Evolutionary conservation across 2,329 filamentous ascomycete genomes (phyloP).

Genomic region (Verticillium isaacii): DNA sequence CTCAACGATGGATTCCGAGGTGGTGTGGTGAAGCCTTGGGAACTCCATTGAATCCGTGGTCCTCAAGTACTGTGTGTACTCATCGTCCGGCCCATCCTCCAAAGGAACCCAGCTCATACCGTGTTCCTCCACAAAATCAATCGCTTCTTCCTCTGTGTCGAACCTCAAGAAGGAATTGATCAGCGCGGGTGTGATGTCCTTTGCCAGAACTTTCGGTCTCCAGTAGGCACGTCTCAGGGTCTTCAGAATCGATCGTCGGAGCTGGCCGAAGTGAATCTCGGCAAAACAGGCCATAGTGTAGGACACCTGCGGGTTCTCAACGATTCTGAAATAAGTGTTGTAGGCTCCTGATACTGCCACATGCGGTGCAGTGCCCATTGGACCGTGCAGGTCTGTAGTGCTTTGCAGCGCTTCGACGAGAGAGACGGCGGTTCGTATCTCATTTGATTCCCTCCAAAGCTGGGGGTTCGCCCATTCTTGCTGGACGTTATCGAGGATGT

Average conservation of each 20-base stretch:
- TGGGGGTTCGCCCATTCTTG: constrained; percentile 49
- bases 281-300: constrained; percentile 68
- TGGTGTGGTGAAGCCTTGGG: constrained; percentile 48
- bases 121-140: constrained; percentile 58
- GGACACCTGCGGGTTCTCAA: constrained; percentile 51
- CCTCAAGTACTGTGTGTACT: constrained; percentile 33
- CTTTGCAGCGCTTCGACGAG: constrained; percentile 58
- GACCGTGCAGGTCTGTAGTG: constrained; percentile 51
- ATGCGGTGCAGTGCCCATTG: constrained; percentile 44
- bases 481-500: constrained; percentile 47
- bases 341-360: constrained; percentile 46
- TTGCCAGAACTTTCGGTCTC: constrained; percentile 51
- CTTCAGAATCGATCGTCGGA: constrained; percentile 54
- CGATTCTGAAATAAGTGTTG: constrained; percentile 54
- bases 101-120: constrained; percentile 44
- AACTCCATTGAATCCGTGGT: constrained; percentile 39
- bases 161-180: constrained; percentile 59
- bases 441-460: constrained; percentile 49
- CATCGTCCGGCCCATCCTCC: constrained; percentile 26
- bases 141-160: constrained; percentile 62
- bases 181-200: constrained; percentile 53
- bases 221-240: constrained; percentile 51
- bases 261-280: constrained; percentile 59
- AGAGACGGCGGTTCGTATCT: constrained; percentile 56
- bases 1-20: constrained; percentile 54